Evolutionary conservation across 2,329 filamentous ascomycete genomes (phyloP).

Genomic region (Ascosphaera apis): DNA sequence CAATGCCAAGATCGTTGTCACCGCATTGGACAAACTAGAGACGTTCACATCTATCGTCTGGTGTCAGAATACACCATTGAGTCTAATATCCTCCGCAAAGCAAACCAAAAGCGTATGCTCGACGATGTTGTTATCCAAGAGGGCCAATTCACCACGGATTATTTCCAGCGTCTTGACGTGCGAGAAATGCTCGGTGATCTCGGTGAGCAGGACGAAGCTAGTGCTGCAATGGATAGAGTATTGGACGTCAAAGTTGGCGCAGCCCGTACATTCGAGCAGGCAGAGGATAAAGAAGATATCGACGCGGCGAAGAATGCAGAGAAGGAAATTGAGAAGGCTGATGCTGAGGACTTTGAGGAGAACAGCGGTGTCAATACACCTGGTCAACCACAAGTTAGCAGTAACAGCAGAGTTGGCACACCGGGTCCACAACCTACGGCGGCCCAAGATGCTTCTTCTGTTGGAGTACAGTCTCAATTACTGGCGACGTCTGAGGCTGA

Average conservation of each 20-base stretch:
- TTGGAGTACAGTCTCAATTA: conserved; percentile 16
- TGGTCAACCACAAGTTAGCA: too few species aligned
- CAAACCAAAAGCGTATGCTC: conserved; percentile 90
- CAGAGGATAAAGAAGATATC: conserved; percentile 82
- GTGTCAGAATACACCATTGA: conserved; percentile 90
- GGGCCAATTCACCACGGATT: conserved; percentile 85
- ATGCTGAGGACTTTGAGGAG: conserved; percentile 70
- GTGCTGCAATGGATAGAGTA: conserved; percentile 66
- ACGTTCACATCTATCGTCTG: conserved; percentile 93
- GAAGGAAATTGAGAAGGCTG: conserved; percentile 63
- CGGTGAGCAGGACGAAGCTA: conserved; percentile 42
- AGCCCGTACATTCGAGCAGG: conserved; percentile 57
- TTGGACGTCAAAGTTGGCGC: conserved; percentile 46
- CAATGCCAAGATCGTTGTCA: conserved; percentile 96
- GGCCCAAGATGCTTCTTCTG: conserved; percentile 14
- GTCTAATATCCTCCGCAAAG: conserved; percentile 89
- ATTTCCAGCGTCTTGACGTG: conserved; percentile 57
- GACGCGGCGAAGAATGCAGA: conserved; percentile 69
- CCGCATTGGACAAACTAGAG: conserved; percentile 88
- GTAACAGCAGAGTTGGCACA: too few species aligned
- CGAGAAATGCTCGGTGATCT: conserved; percentile 41
- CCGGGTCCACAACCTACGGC: conserved; percentile 5
- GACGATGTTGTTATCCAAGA: conserved; percentile 98
- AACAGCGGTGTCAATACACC: conserved; percentile 18
- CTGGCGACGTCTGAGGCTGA: conserved; percentile 5